Base-by-base conservation (phyloP, 306 rosid species). In the Calophaca sinica region DNA sequence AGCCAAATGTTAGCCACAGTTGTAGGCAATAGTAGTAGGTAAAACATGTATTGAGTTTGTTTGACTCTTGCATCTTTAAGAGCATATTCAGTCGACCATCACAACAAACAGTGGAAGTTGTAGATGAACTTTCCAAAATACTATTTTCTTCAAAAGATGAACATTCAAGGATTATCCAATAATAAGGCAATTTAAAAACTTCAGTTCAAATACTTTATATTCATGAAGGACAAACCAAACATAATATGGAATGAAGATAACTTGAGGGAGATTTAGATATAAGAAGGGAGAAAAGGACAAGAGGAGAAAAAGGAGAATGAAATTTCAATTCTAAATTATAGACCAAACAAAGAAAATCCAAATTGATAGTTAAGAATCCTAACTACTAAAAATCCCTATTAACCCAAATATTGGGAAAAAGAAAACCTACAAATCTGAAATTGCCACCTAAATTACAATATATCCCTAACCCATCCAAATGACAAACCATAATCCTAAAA, bases 371-470 rank as follows among this genome's bases (percentile, higher is more conserved):
- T 35, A 68, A 26, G 54, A 59, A 50, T 38, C 81, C 62, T 59
- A 68, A 68, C n/a, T 26, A 77, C 46, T 48, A 36, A 59, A 38
- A 13, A 59, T 46, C 44, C 11, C 62, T 36, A 74, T 62, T 38
- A 63, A 51, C 15, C 48, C 38, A 33, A 74, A 26, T 13, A 68
- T 64, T 28, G 62, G 55, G 45, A 64, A 36, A 36, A 52, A 4
- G 9, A 44, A 31, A 65, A 64, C 29, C 36, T 10, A 32, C 3
- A 9, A 10, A 38, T 55, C 61, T 11, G 14, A 44, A 32, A 55
- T 15, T 66, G 28, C 36, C 28, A 20, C 35, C 68, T 29, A 6
- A 39, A 10, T 44, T 31, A 29, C 50, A 66, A 50, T 20, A 57
- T 8, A 39, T 13, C 7, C 35, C 38, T 41, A 28, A 70, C 6